Evolutionary conservation across 75 land plant species (phyloP), one percentile per base, ranked within the genome.

Genomic region (Adiantum capillusveneris): DNA sequence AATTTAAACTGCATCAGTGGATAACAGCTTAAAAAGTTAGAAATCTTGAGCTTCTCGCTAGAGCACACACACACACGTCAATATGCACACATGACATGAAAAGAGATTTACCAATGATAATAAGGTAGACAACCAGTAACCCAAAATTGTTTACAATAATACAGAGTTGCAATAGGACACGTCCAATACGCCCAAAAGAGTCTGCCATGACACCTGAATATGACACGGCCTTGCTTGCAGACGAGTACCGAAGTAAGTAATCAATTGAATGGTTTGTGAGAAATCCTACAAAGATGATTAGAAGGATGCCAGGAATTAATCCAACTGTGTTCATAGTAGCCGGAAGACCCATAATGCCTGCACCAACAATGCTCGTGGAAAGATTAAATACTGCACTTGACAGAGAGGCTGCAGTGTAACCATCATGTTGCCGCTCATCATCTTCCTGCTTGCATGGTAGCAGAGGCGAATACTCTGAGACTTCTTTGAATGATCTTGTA

Each of bases 331-430:
- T 93, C 88, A 86, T 74, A 27, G 84, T 79, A 7, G 84, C 84
- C 5, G 89, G 89, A 31, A 85, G 62, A 19, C 90, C 86, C 94
- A 92, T 88, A 67, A 92, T 92, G 14, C 98, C 95, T 39, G 98
- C 98, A 0, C 98, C 98, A 26, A 92, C 87, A 0, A 88, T 62
- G 25, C 82, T 84, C 13, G 94, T 92, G 17, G 88, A 87, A 24
- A 92, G 80, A 59, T 85, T 92, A 65, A 92, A 88, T 16, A 92
- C 95, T 1, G 90, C 90, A 25, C 95, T 85, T 7, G 84, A 36
- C 55, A 74, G 69, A 0, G 97, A 84, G 3, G 93, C 97, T 25
- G 79, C 82, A 30, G 61, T 62, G 53, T 73, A 73, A 41, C 67
- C 70, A 44, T 77, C 67, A 19, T 76, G 43, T 22, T 41, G 48